A percentile compares a stretch with the other conserved stretches of the same genome.
Conservation (phyloP, 768 basidiomycete genomes). For the Dioszegia hungarica region DNA sequence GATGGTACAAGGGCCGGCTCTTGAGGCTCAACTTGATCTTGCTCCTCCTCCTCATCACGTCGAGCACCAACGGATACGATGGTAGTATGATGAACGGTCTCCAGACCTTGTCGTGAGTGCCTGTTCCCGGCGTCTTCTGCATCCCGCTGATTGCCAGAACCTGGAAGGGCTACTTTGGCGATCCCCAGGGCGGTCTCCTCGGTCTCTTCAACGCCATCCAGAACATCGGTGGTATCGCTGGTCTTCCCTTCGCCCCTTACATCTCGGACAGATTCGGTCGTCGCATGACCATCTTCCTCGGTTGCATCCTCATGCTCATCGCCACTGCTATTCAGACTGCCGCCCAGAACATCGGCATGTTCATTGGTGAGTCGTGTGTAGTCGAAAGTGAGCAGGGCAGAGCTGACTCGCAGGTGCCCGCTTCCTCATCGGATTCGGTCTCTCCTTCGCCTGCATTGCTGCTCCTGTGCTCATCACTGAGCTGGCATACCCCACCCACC, state of each 20-base stretch:
- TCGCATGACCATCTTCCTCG: slow-evolving; percentile 55
- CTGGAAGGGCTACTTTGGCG: slow-evolving; percentile 17
- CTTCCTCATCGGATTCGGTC: slow-evolving; percentile 52
- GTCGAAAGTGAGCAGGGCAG: slow-evolving; percentile 25
- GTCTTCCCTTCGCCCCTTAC: slow-evolving; percentile 45
- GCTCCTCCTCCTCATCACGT: slow-evolving; percentile 60
- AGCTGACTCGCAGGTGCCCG: not conserved
- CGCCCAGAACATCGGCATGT: slow-evolving; percentile 51
- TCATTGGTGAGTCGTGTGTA: slow-evolving; percentile 53
- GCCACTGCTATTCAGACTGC: slow-evolving; percentile 60
- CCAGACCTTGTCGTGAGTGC: slow-evolving; percentile 29
- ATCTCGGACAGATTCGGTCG: slow-evolving; percentile 56
- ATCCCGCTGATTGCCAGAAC: slow-evolving; percentile 41
- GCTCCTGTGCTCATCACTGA: slow-evolving; percentile 82
- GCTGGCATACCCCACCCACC: slow-evolving; percentile 76
- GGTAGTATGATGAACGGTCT: slow-evolving; percentile 24
- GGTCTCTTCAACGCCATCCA: slow-evolving; percentile 26
- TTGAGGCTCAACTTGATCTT: slow-evolving; percentile 26
- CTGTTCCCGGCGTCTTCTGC: slow-evolving; percentile 50
- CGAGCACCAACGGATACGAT: slow-evolving; percentile 61
- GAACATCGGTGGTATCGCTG: slow-evolving; percentile 16
- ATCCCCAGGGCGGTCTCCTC: slow-evolving; percentile 7
- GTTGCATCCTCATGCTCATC: slow-evolving; percentile 59
- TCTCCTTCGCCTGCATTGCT: slow-evolving; percentile 62
- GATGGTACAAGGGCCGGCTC: slow-evolving; percentile 28